A percentile compares a stretch with the other conserved stretches of the same genome.
phyloP scores from a whole-genome alignment of 257 asterid genomes.

The Nicotiana undulata region DNA sequence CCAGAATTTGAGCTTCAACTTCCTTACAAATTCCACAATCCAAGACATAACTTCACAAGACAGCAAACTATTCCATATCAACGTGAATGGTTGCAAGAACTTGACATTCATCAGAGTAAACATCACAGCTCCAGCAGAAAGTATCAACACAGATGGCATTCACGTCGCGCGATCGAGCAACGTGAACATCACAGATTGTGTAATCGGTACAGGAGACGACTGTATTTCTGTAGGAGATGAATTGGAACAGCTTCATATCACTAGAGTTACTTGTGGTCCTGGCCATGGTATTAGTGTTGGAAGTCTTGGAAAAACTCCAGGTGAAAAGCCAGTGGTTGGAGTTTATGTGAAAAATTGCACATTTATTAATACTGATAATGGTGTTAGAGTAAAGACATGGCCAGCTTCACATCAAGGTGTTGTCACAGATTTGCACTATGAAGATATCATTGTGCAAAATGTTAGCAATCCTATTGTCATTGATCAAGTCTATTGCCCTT shows the following conservation, averaged over 20 bases:
- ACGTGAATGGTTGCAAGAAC: constrained; percentile 22
- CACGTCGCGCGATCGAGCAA: constrained; percentile 22
- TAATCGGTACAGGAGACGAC: constrained; percentile 35
- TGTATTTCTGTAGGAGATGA: constrained; percentile 36
- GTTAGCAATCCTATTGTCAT: constrained; percentile 28
- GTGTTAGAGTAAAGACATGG: constrained; percentile 32
- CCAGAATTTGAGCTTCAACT: constrained; percentile 26
- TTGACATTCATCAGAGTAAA: constrained; percentile 14
- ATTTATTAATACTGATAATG: constrained; percentile 22
- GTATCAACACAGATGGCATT: constrained; percentile 43
- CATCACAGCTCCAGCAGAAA: constrained; percentile 24
- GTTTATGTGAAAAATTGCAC: constrained; percentile 24
- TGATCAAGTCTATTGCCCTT: constrained; percentile 32
- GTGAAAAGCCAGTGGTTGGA: constrained; percentile 24
- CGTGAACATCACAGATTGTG: constrained; percentile 15
- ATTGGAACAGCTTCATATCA: constrained; percentile 11
- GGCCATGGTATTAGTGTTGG: constrained; percentile 43
- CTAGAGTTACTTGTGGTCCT: constrained; percentile 30
- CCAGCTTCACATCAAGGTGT: constrained; percentile 20
- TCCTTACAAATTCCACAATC: constrained; percentile 17
- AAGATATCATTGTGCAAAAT: constrained; percentile 23
- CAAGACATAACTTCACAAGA: constrained; percentile 16
- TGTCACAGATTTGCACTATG: constrained; percentile 18
- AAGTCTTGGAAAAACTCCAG: constrained; percentile 25
- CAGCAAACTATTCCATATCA: constrained; percentile 35